A percentile compares a stretch with the other conserved stretches of the same genome.
Conservation (phyloP, 1,284 basidiomycete species). For the Marasmius fiardii region DNA sequence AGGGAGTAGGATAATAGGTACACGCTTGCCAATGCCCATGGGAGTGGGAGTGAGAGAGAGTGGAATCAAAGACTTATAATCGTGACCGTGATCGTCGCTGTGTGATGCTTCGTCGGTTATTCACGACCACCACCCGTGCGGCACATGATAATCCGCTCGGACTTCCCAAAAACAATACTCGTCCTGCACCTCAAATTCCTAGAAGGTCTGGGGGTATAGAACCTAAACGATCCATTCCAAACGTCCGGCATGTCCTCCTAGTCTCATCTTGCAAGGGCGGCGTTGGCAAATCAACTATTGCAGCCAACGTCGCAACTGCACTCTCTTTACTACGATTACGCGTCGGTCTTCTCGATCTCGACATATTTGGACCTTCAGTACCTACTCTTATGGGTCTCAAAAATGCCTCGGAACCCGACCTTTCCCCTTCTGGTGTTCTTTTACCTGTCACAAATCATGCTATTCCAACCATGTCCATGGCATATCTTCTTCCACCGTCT, state of each 20-base stretch:
- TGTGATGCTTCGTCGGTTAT: background rate
- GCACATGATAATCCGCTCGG: constrained; percentile 25
- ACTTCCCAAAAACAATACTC: constrained; percentile 40
- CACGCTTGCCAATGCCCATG: background rate
- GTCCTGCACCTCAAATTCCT: constrained; percentile 54
- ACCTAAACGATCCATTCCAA: constrained; percentile 56
- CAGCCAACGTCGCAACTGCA: constrained; percentile 83
- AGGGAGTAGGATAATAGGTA: background rate
- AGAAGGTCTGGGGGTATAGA: constrained; percentile 47
- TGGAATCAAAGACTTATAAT: too few species aligned
- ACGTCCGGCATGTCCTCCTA: constrained; percentile 74
- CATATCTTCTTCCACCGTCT: constrained; percentile 68
- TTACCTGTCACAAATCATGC: constrained; percentile 88
- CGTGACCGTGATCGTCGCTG: background rate
- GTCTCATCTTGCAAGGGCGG: constrained; percentile 97
- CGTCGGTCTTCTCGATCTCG: constrained; percentile 90
- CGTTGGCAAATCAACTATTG: constrained; percentile 70
- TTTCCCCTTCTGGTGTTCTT: constrained; percentile 82
- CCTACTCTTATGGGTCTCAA: constrained; percentile 94
- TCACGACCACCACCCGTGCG: background rate
- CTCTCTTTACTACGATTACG: constrained; percentile 58
- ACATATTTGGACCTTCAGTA: constrained; percentile 96
- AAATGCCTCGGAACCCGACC: constrained; percentile 72
- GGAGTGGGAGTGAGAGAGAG: background rate
- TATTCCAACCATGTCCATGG: constrained; percentile 96